Conservation (phyloP, 192 early-diverging fungal species). For the Rhizoclosmatium globosum region DNA sequence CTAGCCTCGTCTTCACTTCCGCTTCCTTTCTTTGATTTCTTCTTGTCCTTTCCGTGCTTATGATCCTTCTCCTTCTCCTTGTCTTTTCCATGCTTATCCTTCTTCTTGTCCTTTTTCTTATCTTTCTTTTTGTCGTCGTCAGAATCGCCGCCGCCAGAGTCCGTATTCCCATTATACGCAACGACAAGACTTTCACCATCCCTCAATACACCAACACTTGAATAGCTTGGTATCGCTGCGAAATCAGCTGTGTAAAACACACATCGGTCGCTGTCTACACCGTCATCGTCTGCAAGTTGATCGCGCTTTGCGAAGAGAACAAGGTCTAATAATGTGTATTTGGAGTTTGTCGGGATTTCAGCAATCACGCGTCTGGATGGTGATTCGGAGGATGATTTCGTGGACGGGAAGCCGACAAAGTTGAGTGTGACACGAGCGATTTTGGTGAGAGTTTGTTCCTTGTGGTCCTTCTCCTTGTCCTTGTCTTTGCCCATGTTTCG, state of each 20-base stretch:
- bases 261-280: constrained; percentile 26
- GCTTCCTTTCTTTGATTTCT: constrained; percentile 6
- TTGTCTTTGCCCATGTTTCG: constrained; percentile 29
- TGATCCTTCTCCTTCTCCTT: constrained; percentile 18
- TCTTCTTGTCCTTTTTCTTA: constrained; percentile 26
- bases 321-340: constrained; percentile 36
- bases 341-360: constrained; percentile 37
- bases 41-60: constrained; percentile 28
- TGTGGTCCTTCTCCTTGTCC: constrained; percentile 5
- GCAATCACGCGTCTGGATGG: constrained; percentile 41
- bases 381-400: constrained; percentile 21
- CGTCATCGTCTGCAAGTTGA: constrained; percentile 32
- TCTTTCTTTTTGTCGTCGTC: constrained; percentile 17
- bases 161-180: constrained; percentile 29
- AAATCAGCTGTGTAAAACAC: constrained; percentile 38
- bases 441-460: not conserved
- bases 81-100: constrained; percentile 15
- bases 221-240: constrained; percentile 33
- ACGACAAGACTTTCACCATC: constrained; percentile 42
- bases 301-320: constrained; percentile 41
- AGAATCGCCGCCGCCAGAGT: not conserved
- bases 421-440: constrained; percentile 42
- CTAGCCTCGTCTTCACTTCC: not conserved
- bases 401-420: constrained; percentile 43
- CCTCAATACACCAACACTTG: constrained; percentile 39